Base-by-base conservation (phyloP, 176 grass and related monocot genomes). In the Secale cereale region DNA sequence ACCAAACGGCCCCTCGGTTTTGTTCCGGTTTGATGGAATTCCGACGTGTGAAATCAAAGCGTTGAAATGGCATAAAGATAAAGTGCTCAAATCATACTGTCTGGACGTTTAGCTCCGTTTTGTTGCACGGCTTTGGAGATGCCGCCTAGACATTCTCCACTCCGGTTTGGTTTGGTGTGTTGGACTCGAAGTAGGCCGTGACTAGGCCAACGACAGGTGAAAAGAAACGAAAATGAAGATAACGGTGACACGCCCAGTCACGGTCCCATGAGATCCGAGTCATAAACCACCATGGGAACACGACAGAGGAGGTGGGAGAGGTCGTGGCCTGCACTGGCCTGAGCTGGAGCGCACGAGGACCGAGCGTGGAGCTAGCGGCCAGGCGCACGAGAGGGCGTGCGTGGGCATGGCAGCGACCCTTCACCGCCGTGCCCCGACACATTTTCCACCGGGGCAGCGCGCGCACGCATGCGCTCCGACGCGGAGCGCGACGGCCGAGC, bases 371-470 rank as follows among this genome's bases (percentile, higher is more conserved):
- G 2, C 16, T 52, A 50, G 46, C 46, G 46, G 46, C 15, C 46
- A 50, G 46, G 19, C 48, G 48, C 48, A 52, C 48, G 84, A 39
- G n/a, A 6, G 83, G 35, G 8, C 9, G 41, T 4, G 36, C 48
- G 63, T 52, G 48, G 48, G 48, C 16, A 52, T 52, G 48, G 48
- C 48, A 52, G 48, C 64, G 31, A 69, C 31, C 70, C 70, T 28
- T 28, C 3, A 3, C 5, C 39, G 25, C 56, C 76, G 8, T 59
- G 23, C 48, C 52, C 86, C 87, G 81, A 88, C 87, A 88, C 59
- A 88, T 84, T 84, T 88, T 88, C 87, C 87, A 79, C 5, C 13
- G 37, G 80, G 54, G 15, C 43, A 14, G 10, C 31, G 32, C 65
- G 5, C 30, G 41, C 41, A 13, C 0, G 41, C 43, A 5, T 10